Percentiles rank a stretch among this genome's conserved stretches.
phyloP scores from a whole-genome alignment of 2,329 filamentous ascomycete species.

The Curvularia eragrostidis region DNA sequence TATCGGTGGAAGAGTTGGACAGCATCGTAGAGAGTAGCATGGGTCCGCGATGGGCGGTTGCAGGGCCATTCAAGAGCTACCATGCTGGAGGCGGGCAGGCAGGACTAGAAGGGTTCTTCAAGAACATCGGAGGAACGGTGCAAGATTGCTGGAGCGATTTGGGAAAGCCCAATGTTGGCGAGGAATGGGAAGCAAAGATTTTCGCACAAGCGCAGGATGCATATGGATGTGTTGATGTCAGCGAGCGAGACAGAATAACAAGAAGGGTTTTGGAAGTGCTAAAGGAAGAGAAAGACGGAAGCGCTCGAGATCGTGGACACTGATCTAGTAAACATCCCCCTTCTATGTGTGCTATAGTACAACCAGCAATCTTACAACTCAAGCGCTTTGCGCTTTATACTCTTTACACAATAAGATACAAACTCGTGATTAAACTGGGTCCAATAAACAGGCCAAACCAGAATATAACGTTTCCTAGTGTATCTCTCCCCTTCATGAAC shows the following conservation, averaged over 20 bases:
- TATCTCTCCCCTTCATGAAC: conserved; percentile 67
- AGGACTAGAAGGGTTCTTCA: conserved; percentile 61
- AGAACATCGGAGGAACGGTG: conserved; percentile 64
- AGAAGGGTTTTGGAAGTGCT: conserved; percentile 51
- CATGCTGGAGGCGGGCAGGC: conserved; percentile 64
- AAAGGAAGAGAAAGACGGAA: conserved; percentile 33
- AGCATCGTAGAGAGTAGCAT: conserved; percentile 49
- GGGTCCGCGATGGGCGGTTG: conserved; percentile 36
- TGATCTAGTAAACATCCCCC: background rate
- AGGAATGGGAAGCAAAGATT: conserved; percentile 56
- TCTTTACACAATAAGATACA: conserved; percentile 58
- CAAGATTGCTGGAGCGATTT: conserved; percentile 61
- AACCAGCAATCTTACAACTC: background rate
- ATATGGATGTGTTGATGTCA: conserved; percentile 55
- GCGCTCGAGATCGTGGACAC: background rate
- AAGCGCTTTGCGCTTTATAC: background rate
- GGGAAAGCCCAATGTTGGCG: conserved; percentile 53
- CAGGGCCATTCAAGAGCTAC: conserved; percentile 65
- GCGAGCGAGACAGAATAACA: conserved; percentile 53
- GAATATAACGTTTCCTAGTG: conserved; percentile 76
- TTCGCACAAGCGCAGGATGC: conserved; percentile 55
- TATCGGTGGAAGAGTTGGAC: conserved; percentile 61
- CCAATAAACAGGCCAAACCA: conserved; percentile 82
- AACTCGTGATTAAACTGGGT: conserved; percentile 66
- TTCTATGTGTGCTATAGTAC: background rate